These are phyloP conservation scores for Trametes meyenii DNA, from an alignment of 768 basidiomycete species.

Conservation along the genomic window DNA sequence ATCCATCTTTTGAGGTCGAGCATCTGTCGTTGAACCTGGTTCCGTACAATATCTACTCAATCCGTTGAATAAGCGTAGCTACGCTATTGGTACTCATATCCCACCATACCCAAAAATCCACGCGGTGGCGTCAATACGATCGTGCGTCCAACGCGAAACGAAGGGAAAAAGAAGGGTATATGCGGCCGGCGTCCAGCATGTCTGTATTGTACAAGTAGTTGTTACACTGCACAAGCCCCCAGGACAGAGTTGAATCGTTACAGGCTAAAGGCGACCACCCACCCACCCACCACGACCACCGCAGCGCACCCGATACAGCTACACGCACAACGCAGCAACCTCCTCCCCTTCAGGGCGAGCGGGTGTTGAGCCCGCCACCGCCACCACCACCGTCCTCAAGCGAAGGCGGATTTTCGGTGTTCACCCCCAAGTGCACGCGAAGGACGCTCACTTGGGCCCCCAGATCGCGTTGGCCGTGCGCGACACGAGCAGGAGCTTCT, in stretches of 20 bases:
- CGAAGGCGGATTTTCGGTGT: background rate
- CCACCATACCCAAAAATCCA: too few relatives aligned
- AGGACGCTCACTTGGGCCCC: slow-evolving; percentile 18
- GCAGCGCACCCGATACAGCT: background rate
- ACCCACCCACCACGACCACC: background rate
- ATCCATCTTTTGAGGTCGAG: too few relatives aligned
- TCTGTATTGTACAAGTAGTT: slow-evolving; percentile 4
- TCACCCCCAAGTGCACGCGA: background rate
- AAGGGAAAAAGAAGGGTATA: too few relatives aligned
- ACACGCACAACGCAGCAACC: background rate
- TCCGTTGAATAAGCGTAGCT: too few relatives aligned
- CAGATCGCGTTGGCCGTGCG: slow-evolving; percentile 43
- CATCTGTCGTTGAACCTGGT: too few relatives aligned
- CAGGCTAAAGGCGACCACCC: background rate
- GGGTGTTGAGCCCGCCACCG: slow-evolving; percentile 13
- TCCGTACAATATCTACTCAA: too few relatives aligned
- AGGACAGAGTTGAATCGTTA: slow-evolving; percentile 14
- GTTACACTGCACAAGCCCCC: slow-evolving; percentile 3
- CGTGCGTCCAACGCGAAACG: too few relatives aligned
- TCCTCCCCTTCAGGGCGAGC: background rate
- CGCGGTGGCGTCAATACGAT: too few relatives aligned
- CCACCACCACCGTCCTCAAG: background rate
- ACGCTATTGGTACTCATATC: too few relatives aligned
- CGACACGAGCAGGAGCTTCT: slow-evolving; percentile 39
- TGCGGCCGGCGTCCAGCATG: background rate